Percentiles rank a stretch among this genome's conserved stretches.
Conservation (phyloP, 106 monocot genomes). For the Allium fistulosum region DNA sequence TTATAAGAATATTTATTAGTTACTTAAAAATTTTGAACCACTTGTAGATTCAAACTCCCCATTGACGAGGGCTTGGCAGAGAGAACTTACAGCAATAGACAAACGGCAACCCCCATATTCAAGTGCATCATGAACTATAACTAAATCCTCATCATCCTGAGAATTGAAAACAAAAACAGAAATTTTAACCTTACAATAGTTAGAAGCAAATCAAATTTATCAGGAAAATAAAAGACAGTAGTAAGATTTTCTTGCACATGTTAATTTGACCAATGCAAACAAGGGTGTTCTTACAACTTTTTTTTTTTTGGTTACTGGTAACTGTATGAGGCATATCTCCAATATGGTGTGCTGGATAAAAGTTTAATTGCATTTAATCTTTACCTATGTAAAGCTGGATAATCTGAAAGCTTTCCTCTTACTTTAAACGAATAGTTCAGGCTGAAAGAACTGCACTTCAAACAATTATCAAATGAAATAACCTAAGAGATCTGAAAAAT, state of each 20-base stretch:
- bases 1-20: constrained; percentile 2
- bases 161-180: not conserved
- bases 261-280: not conserved
- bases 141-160: constrained; percentile 75
- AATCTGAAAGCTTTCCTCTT: no score
- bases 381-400: no score
- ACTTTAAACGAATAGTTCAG: no score
- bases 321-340: no score
- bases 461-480: no score
- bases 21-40: constrained; percentile 5
- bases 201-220: no score
- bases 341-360: no score
- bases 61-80: not conserved
- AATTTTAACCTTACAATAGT: no score
- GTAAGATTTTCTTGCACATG: not conserved
- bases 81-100: constrained; percentile 77
- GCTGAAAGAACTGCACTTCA: no score
- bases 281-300: not conserved
- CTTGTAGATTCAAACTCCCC: not conserved
- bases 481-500: no score
- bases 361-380: no score
- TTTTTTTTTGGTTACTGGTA: not conserved
- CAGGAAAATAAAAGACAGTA: not conserved
- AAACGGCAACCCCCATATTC: constrained; percentile 84
- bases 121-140: constrained; percentile 85